These are phyloP conservation scores for Xylaria sp. DNA, from an alignment of 2,329 filamentous ascomycete genomes.

Conservation along the genomic window DNA sequence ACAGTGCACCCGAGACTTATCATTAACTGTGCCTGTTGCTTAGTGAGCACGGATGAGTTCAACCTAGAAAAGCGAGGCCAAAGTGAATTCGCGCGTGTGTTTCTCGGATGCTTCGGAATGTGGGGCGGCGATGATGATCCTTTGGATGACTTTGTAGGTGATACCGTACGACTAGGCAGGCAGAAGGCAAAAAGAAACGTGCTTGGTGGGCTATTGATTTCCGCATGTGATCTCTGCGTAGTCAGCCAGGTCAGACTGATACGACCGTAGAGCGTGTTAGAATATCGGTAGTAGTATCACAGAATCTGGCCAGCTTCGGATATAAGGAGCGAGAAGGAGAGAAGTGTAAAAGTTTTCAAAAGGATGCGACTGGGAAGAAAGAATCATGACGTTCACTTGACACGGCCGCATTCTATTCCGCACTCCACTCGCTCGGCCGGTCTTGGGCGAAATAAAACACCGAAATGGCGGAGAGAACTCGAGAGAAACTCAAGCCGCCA, in stretches of 20 bases:
- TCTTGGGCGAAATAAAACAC: not conserved
- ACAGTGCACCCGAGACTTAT: not conserved
- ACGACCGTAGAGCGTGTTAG: not conserved
- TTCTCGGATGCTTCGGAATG: conserved; percentile 20
- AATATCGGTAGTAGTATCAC: not conserved
- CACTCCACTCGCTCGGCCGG: not conserved
- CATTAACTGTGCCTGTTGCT: not conserved
- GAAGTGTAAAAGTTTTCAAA: not conserved
- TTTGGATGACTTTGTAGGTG: not conserved
- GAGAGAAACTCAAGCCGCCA: not conserved
- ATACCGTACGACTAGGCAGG: no score
- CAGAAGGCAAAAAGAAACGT: no score
- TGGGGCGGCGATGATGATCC: conserved; percentile 2
- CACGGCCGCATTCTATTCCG: not conserved
- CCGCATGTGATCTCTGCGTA: no score
- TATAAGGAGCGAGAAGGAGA: not conserved
- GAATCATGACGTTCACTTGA: not conserved
- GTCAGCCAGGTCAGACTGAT: no score
- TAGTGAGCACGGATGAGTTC: not conserved
- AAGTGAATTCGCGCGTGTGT: not conserved
- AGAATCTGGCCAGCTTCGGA: not conserved
- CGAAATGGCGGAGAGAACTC: no score
- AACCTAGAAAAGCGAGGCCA: not conserved
- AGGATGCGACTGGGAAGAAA: not conserved
- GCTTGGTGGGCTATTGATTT: no score